phyloP scores from a whole-genome alignment of 441 rosid species.

The Bruguiera hainesii region DNA sequence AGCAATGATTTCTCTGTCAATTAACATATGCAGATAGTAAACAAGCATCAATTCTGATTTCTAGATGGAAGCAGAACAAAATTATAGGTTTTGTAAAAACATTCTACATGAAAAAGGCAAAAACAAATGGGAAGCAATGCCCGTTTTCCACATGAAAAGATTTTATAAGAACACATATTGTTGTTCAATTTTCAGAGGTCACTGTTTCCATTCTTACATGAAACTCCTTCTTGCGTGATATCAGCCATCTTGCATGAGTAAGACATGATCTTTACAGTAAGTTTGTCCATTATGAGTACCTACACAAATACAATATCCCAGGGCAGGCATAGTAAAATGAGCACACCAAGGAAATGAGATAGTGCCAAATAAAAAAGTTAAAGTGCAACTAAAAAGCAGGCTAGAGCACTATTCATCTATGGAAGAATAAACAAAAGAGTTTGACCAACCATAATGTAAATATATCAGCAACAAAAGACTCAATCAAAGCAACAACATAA shows the following conservation, averaged over 20 bases:
- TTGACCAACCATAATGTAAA: background rate
- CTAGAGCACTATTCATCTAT: too few relatives aligned
- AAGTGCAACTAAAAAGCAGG: background rate
- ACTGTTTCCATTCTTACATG: slow-evolving; percentile 58
- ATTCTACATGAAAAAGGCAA: slow-evolving; percentile 2
- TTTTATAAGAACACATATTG: slow-evolving; percentile 1
- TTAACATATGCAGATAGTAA: background rate
- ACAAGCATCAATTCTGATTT: background rate
- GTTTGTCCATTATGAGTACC: slow-evolving; percentile 96
- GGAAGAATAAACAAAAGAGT: background rate
- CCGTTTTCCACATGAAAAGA: background rate
- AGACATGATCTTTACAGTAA: slow-evolving; percentile 90
- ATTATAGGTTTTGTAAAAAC: background rate
- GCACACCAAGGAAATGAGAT: slow-evolving; percentile 1
- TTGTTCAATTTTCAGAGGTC: slow-evolving; percentile 2
- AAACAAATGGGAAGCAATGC: too few relatives aligned
- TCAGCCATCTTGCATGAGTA: slow-evolving; percentile 92
- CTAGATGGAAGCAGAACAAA: background rate
- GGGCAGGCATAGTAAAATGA: slow-evolving; percentile 18
- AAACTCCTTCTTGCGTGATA: slow-evolving; percentile 93
- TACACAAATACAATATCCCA: slow-evolving; percentile 29
- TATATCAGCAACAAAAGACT: slow-evolving; percentile 2
- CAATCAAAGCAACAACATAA: slow-evolving; percentile 5
- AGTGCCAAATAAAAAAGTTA: slow-evolving; percentile 8
- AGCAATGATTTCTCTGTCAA: too few relatives aligned